Evolutionary conservation across 2,329 filamentous ascomycete genomes (phyloP).

Genomic region (Blastomyces parvus): DNA sequence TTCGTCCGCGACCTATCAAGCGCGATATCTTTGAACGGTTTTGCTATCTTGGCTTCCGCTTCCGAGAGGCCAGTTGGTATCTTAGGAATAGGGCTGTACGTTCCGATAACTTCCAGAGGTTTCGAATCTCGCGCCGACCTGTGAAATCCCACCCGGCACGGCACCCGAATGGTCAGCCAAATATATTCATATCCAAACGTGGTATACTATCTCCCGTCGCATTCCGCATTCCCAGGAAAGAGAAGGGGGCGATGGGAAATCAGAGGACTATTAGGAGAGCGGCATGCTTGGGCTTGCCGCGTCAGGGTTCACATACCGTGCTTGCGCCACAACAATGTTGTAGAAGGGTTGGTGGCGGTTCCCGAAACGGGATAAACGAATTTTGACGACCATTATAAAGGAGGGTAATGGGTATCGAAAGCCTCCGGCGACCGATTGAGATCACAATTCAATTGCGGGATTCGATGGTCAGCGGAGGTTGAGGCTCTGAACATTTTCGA

Average conservation of each 20-base stretch:
- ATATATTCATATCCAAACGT: neutral
- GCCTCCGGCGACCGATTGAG: neutral
- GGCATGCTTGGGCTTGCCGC: neutral
- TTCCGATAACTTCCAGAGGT: slow-evolving; percentile 82
- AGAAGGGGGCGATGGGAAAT: neutral
- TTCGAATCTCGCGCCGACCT: slow-evolving; percentile 79
- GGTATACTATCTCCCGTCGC: neutral
- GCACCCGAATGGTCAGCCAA: neutral
- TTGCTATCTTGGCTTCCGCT: slow-evolving; percentile 43
- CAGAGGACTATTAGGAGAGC: neutral
- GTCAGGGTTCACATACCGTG: slow-evolving; percentile 51
- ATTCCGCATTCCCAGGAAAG: neutral
- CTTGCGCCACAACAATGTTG: slow-evolving; percentile 94
- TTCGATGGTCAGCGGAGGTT: slow-evolving; percentile 69
- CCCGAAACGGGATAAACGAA: slow-evolving; percentile 89
- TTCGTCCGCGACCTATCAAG: slow-evolving; percentile 70
- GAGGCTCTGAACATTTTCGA: slow-evolving; percentile 8
- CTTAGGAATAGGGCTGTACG: slow-evolving; percentile 53
- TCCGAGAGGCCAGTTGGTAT: slow-evolving; percentile 41
- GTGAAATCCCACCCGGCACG: slow-evolving; percentile 3
- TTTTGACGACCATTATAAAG: slow-evolving; percentile 74
- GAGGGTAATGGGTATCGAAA: slow-evolving; percentile 18
- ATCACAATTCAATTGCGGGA: neutral
- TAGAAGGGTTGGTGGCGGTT: slow-evolving; percentile 83
- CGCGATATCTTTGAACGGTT: slow-evolving; percentile 82